Evolutionary conservation across 176 grass and related monocot species (phyloP), one percentile per base, ranked within the genome.

Genomic region (Poa annua): DNA sequence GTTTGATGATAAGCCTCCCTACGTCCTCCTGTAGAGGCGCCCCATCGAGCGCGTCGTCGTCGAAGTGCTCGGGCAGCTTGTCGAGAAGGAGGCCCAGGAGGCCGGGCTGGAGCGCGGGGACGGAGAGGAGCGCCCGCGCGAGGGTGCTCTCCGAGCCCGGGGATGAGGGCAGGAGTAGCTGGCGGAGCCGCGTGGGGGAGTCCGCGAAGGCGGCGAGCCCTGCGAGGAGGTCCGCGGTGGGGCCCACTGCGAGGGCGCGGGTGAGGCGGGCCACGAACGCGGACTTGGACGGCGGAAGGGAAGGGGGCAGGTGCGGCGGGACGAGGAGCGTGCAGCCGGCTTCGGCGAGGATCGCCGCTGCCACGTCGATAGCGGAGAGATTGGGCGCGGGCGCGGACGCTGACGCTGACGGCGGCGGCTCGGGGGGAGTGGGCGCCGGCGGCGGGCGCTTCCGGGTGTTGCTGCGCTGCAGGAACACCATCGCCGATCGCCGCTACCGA

Each of bases 31-130:
- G 93, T 39, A 97, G 88, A 33, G 92, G 85, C 76, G 88, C 76
- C 55, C 60, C 80, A 22, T 83, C 90, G 79, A 86, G 80, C 57
- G 76, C 75, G n/a, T 71, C 84, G 65, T 86, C 81, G 47, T 88
- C 90, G 53, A 97, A 97, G 85, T 94, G 84, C 87, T 97, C 92
- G 7, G 95, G 95, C 29, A 97, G 90, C 88, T 94, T 94, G 49
- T 97, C 95, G 34, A 97, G 92, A 70, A 97, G 92, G 72, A 97
- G 71, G 5, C 81, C 77, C 82, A 92, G 90, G 50, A 97, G 82
- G 16, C 77, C 83, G 19, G 86, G 84, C 86, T 97, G 95, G 74
- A 97, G 81, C 20, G 90, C 76, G 8, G 92, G 89, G 14, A 97
- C 88, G 49, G 90, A 74, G 45, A 97, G 86, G n/a, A 97, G 90